A percentile compares a stretch with the other conserved stretches of the same genome.
These are phyloP conservation scores for Hypoxylon sp. DNA, from an alignment of 2,329 filamentous ascomycete genomes.

Conservation along the genomic window DNA sequence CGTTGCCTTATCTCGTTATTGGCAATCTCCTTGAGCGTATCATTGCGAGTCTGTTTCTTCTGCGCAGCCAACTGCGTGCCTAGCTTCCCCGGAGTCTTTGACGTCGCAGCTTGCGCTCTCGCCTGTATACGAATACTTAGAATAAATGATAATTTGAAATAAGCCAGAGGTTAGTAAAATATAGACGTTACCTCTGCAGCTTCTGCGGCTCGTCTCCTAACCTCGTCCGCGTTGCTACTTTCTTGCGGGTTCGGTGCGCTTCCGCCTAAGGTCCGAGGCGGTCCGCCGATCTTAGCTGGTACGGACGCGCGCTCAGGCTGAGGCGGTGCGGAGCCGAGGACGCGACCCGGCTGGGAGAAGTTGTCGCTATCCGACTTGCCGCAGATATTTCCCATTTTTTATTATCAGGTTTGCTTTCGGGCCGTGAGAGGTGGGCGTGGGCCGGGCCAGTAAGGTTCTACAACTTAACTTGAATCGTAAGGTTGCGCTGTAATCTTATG, in stretches of 20 bases:
- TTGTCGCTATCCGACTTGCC: conserved; percentile 77
- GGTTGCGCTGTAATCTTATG: neutral
- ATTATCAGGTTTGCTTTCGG: neutral
- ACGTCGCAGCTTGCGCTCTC: conserved; percentile 70
- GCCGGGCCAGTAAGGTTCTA: conserved; percentile 10
- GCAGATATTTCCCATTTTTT: conserved; percentile 86
- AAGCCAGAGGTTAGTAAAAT: neutral
- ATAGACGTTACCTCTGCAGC: conserved; percentile 81
- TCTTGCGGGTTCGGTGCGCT: conserved; percentile 38
- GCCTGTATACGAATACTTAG: conserved; percentile 62
- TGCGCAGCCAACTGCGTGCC: conserved; percentile 78
- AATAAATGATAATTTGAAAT: neutral
- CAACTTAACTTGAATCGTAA: conserved; percentile 12
- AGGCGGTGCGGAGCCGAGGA: conserved; percentile 71
- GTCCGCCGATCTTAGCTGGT: conserved; percentile 66
- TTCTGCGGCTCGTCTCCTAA: conserved; percentile 78
- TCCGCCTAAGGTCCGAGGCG: conserved; percentile 74
- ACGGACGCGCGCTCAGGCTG: conserved; percentile 65
- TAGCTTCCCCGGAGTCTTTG: conserved; percentile 75
- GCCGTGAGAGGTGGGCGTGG: conserved; percentile 1
- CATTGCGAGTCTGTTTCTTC: conserved; percentile 77
- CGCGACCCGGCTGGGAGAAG: conserved; percentile 80
- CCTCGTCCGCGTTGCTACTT: conserved; percentile 64
- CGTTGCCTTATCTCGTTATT: conserved; percentile 73
- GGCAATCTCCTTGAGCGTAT: conserved; percentile 77